Conservation (phyloP, 1,284 basidiomycete species). For the Earliella scabrosa region DNA sequence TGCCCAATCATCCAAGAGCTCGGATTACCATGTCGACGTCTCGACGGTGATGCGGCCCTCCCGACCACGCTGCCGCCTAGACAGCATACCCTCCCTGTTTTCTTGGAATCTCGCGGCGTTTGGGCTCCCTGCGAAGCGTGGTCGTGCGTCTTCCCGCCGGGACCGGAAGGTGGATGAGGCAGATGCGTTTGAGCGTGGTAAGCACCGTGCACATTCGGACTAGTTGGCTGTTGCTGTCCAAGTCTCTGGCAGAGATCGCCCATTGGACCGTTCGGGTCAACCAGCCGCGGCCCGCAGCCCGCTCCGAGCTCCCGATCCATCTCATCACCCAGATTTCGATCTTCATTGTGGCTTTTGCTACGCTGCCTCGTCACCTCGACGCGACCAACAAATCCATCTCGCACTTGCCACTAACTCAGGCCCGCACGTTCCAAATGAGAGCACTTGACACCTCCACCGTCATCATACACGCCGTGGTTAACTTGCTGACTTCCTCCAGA, state of each 20-base stretch:
- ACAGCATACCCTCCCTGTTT: background rate
- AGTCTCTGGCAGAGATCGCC: background rate
- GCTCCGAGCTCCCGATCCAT: slow-evolving; percentile 1
- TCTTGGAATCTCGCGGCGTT: background rate
- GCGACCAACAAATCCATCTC: background rate
- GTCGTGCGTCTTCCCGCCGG: background rate
- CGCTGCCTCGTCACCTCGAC: background rate
- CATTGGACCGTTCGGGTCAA: too few relatives aligned
- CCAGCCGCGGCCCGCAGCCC: too few relatives aligned
- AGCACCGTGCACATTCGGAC: background rate
- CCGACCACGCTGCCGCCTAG: slow-evolving; percentile 6
- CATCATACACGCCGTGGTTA: background rate
- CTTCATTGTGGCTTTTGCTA: background rate
- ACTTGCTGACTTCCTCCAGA: background rate
- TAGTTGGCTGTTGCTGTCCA: background rate
- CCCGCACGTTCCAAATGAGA: background rate
- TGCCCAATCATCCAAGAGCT: slow-evolving; percentile 14
- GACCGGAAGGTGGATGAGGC: background rate
- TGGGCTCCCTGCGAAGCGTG: background rate
- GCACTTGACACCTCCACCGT: background rate
- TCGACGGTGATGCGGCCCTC: slow-evolving; percentile 11
- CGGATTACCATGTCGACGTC: slow-evolving; percentile 27
- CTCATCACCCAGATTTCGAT: slow-evolving; percentile 1
- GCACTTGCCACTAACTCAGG: background rate
- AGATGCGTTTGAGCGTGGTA: background rate